These are phyloP conservation scores for Eucalyptus regnans DNA, from an alignment of 345 rosid genomes.

Conservation along the genomic window DNA sequence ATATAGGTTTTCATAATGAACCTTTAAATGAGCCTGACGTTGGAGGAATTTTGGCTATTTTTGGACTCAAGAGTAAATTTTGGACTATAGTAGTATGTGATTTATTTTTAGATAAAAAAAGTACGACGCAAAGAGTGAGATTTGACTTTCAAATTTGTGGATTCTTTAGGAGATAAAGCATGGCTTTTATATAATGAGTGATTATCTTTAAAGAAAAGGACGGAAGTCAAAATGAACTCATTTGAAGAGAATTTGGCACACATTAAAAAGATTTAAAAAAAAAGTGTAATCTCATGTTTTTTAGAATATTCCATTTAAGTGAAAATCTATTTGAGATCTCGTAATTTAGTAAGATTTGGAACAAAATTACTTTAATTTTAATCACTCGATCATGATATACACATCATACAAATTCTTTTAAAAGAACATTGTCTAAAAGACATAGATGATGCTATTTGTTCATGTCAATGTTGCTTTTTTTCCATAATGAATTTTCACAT, in stretches of 20 bases:
- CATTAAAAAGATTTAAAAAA: neutral
- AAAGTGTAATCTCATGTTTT: neutral
- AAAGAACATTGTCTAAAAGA: neutral
- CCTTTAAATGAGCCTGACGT: neutral
- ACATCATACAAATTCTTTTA: neutral
- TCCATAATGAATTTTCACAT: neutral
- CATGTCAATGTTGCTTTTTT: neutral
- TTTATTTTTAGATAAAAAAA: neutral
- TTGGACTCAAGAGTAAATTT: neutral
- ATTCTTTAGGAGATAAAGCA: neutral
- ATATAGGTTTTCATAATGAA: neutral
- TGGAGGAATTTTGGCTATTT: fast-evolving
- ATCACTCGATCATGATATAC: too few species aligned
- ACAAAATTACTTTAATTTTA: neutral
- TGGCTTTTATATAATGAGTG: neutral
- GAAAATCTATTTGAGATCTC: neutral
- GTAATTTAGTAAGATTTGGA: neutral
- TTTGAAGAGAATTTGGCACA: fast-evolving
- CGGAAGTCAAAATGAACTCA: neutral
- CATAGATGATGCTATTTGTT: neutral
- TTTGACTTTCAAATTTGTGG: neutral
- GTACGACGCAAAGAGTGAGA: fast-evolving
- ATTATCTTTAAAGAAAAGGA: neutral
- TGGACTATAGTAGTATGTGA: neutral
- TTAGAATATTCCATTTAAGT: neutral